These are phyloP conservation scores for Yamadazyma dushanensis DNA, from an alignment of 1,139 yeast genomes.

Conservation along the genomic window DNA sequence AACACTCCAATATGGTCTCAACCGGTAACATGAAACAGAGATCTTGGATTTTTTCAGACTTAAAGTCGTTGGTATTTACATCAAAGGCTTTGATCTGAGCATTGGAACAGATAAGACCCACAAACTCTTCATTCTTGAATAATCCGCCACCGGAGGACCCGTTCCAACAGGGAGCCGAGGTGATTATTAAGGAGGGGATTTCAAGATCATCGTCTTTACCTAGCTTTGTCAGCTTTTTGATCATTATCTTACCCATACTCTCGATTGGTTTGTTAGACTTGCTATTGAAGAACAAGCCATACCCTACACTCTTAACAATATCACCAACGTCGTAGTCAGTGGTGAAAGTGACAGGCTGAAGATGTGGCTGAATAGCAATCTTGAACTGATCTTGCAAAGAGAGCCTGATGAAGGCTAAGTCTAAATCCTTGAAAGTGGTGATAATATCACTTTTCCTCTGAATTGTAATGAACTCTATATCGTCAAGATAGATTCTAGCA, in stretches of 20 bases:
- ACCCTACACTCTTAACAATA: slow-evolving; percentile 51
- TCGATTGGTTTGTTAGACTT: slow-evolving; percentile 35
- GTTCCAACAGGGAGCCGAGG: slow-evolving; percentile 71
- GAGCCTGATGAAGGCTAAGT: slow-evolving; percentile 36
- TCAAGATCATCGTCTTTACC: slow-evolving; percentile 5
- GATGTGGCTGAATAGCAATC: slow-evolving; percentile 1
- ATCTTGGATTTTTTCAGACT: slow-evolving; percentile 28
- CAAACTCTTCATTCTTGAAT: slow-evolving; percentile 34
- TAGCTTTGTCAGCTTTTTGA: slow-evolving; percentile 4
- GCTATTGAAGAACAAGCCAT: slow-evolving; percentile 49
- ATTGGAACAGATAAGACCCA: slow-evolving; percentile 66
- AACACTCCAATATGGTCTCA: slow-evolving; percentile 24
- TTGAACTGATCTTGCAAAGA: slow-evolving; percentile 16
- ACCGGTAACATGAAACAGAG: slow-evolving; percentile 33
- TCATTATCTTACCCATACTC: slow-evolving; percentile 43
- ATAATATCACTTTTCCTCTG: slow-evolving; percentile 17
- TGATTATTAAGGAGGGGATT: slow-evolving; percentile 41
- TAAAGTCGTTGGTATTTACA: slow-evolving; percentile 11
- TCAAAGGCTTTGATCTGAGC: slow-evolving; percentile 36
- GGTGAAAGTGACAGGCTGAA: slow-evolving; percentile 12
- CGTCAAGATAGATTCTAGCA: slow-evolving; percentile 11
- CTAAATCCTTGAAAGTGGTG: slow-evolving; percentile 34
- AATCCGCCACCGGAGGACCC: slow-evolving; percentile 78
- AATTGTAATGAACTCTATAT: slow-evolving; percentile 10
- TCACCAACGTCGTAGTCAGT: slow-evolving; percentile 27